Evolutionary conservation across 2,329 filamentous ascomycete genomes (phyloP).

Genomic region (Fusarium sp.): DNA sequence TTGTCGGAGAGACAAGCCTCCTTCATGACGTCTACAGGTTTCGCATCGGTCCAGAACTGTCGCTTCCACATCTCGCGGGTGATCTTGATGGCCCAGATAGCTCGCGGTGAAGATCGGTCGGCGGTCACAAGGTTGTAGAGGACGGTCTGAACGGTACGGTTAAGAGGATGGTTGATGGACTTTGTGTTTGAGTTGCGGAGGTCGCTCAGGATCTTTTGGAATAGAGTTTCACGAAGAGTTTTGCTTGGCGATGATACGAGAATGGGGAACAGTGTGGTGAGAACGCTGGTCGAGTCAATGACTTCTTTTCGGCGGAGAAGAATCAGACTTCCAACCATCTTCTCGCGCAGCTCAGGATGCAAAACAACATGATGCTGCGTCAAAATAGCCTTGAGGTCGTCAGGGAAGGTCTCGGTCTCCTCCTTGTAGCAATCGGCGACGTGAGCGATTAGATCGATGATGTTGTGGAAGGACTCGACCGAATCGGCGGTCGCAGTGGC

Average conservation of each 20-base stretch:
- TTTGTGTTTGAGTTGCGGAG: slow-evolving; percentile 88
- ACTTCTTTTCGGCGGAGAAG: slow-evolving; percentile 90
- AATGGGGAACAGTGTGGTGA: slow-evolving; percentile 94
- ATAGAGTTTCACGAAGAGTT: slow-evolving; percentile 82
- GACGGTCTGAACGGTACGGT: slow-evolving; percentile 91
- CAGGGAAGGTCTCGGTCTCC: slow-evolving; percentile 78
- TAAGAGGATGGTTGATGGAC: slow-evolving; percentile 88
- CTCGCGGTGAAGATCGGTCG: slow-evolving; percentile 84
- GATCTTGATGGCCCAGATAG: slow-evolving; percentile 94
- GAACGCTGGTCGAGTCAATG: slow-evolving; percentile 81
- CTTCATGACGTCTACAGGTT: slow-evolving; percentile 98
- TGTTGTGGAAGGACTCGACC: slow-evolving; percentile 84
- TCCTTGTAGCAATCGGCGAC: slow-evolving; percentile 92
- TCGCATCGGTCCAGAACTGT: slow-evolving; percentile 94
- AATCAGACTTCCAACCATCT: slow-evolving; percentile 90
- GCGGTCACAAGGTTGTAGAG: slow-evolving; percentile 91
- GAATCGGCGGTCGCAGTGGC: slow-evolving; percentile 79
- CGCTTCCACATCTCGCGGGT: slow-evolving; percentile 96
- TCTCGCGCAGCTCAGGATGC: slow-evolving; percentile 87
- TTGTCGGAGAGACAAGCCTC: slow-evolving; percentile 89
- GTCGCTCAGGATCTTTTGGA: slow-evolving; percentile 89
- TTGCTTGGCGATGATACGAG: slow-evolving; percentile 93
- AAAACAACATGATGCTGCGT: slow-evolving; percentile 83
- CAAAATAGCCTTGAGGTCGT: slow-evolving; percentile 83
- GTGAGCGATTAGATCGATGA: slow-evolving; percentile 93